A percentile compares a stretch with the other conserved stretches of the same genome.
Evolutionary conservation across 306 rosid species (phyloP).

Genomic region (Betula pendula): DNA sequence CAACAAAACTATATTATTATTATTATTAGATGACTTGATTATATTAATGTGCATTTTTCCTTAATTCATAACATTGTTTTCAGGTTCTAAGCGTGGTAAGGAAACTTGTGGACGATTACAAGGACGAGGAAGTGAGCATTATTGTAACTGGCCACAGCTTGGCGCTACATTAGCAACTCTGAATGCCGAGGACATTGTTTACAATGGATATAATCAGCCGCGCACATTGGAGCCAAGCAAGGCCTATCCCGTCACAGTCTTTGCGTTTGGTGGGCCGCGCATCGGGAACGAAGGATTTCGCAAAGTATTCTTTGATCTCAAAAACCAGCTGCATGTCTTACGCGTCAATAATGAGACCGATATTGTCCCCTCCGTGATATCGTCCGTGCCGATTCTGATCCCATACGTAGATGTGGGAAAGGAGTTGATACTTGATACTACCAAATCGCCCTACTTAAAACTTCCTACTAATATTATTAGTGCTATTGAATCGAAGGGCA

Average conservation of each 20-base stretch:
- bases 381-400: slow-evolving; percentile 8
- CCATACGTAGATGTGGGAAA: slow-evolving; percentile 56
- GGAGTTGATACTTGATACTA: slow-evolving; percentile 51
- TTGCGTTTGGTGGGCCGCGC: slow-evolving; percentile 56
- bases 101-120: slow-evolving; percentile 50
- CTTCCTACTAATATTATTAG: background rate
- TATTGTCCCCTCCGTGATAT: slow-evolving; percentile 35
- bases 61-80: background rate
- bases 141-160: slow-evolving; percentile 66
- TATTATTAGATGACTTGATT: too few relatives aligned
- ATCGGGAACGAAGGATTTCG: slow-evolving; percentile 49
- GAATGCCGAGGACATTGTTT: slow-evolving; percentile 59
- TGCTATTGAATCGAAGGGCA: too few relatives aligned
- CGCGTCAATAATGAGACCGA: slow-evolving; percentile 39
- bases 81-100: slow-evolving; percentile 54
- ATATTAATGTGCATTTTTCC: too few relatives aligned
- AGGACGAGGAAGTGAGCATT: slow-evolving; percentile 70
- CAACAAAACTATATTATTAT: too few relatives aligned
- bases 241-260: slow-evolving; percentile 54
- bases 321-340: slow-evolving; percentile 39
- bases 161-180: slow-evolving; percentile 67
- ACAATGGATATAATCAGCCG: slow-evolving; percentile 37
- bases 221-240: background rate
- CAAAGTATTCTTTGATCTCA: slow-evolving; percentile 20
- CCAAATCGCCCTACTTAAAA: slow-evolving; percentile 37